A percentile compares a stretch with the other conserved stretches of the same genome.
These are phyloP conservation scores for Alternaria viburni DNA, from an alignment of 2,329 filamentous ascomycete species.

Conservation along the genomic window DNA sequence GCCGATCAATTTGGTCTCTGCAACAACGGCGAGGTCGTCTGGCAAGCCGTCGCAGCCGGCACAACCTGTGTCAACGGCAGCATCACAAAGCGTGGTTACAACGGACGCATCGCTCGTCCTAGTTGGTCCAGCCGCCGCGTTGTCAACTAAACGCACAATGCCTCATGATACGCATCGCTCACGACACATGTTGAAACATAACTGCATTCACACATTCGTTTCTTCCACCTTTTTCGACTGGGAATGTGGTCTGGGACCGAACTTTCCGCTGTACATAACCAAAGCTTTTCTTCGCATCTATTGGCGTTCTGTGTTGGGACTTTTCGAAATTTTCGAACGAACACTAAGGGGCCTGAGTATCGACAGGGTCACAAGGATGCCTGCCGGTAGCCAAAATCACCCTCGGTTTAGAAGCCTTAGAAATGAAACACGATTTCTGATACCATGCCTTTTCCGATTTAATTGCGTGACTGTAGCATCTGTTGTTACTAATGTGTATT, in stretches of 20 bases:
- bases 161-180: background rate
- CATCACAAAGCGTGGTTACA: slow-evolving; percentile 45
- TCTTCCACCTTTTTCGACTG: slow-evolving; percentile 1
- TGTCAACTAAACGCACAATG: slow-evolving; percentile 4
- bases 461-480: background rate
- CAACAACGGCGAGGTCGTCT: slow-evolving; percentile 51
- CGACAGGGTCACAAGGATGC: background rate
- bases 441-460: background rate
- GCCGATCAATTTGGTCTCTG: slow-evolving; percentile 51
- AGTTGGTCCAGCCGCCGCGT: slow-evolving; percentile 13
- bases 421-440: background rate
- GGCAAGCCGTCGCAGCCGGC: slow-evolving; percentile 52
- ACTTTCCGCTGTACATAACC: slow-evolving; percentile 11
- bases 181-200: background rate
- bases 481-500: background rate
- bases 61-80: slow-evolving; percentile 52
- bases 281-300: slow-evolving; percentile 6
- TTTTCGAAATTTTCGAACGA: background rate
- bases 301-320: slow-evolving; percentile 1
- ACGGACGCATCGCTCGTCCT: slow-evolving; percentile 40
- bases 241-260: slow-evolving; percentile 20
- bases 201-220: slow-evolving; percentile 15
- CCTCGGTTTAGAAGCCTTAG: background rate
- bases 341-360: background rate
- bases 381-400: background rate